phyloP scores from a whole-genome alignment of 2,329 filamentous ascomycete species.

The Fusarium verrucosum region DNA sequence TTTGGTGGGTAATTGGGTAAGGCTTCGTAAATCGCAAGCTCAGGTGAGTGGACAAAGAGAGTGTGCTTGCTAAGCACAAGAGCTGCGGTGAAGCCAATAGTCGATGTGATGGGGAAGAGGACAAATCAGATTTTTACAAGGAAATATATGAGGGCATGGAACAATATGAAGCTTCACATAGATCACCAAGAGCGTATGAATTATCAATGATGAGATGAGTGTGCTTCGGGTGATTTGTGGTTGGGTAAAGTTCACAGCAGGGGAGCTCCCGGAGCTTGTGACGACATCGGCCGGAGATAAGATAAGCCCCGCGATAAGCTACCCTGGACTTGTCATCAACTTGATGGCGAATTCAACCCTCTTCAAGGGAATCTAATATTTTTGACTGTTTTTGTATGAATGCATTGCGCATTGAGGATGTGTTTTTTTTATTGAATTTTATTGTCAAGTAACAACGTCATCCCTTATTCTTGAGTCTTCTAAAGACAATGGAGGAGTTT shows the following conservation, averaged over 20 bases:
- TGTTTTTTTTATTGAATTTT: no score
- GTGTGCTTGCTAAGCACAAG: slow-evolving; percentile 38
- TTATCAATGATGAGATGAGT: slow-evolving; percentile 34
- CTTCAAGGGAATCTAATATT: no score
- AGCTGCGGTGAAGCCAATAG: background rate
- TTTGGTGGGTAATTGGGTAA: background rate
- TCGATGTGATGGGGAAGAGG: background rate
- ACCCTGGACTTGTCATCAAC: slow-evolving; percentile 13
- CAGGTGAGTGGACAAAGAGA: background rate
- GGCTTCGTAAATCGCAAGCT: background rate
- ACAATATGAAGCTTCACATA: background rate
- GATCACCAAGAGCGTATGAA: slow-evolving; percentile 1
- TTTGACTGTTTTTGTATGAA: no score
- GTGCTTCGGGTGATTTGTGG: background rate
- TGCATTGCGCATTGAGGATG: no score
- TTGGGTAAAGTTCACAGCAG: slow-evolving; percentile 13
- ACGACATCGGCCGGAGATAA: slow-evolving; percentile 41
- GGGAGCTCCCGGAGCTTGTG: slow-evolving; percentile 35
- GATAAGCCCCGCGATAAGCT: slow-evolving; percentile 23
- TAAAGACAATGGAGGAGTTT: no score
- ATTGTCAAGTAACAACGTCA: no score
- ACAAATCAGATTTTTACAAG: slow-evolving; percentile 12
- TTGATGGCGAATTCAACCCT: background rate
- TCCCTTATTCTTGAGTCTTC: no score
- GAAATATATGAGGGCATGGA: background rate